Base-by-base conservation (phyloP, 441 rosid genomes). In the Kokia cookei region DNA sequence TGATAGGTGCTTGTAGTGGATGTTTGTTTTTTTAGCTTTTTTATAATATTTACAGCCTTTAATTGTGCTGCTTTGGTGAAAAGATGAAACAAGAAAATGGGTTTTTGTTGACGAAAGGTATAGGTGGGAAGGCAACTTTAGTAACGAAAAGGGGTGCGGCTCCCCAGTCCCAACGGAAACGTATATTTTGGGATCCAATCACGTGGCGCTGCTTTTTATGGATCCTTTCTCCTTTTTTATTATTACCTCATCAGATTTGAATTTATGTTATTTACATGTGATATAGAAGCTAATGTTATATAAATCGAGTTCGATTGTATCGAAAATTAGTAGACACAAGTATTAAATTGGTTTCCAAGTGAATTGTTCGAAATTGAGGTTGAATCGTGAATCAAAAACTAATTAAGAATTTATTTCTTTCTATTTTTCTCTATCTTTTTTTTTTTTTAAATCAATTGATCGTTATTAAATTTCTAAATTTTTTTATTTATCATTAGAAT, bases 151-250 rank as follows among this genome's bases (percentile, higher is more conserved):
- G 65, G 45, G 79, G 73, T 50, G 77, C 72, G 55, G 42, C 73
- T 17, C 40, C 65, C n/a, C 19, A 2, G 11, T 51, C 57, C 57
- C 19, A 26, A 43, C 5, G 12, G 71, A 76, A 79, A 74, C 66
- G 58, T 68, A 58, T 65, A 32, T 32, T 32, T 32, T 32, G 35
- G 66, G 71, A 78, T 54, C 78, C 75, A 76, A 78, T 78, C 78
- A 78, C 76, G 80, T 68, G 73, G 54, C 77, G 59, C 77, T 57
- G 9, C 78, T 69, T 73, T 80, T 55, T 54, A 76, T 66, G 66
- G 1, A 1, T 27, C 9, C 62, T 73, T 74, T 76, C 48, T 3
- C 22, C 17, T 12, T 24, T 47, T 55, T 4, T 35, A 37, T 66
- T 66, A 9, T 12, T 32, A 14, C 5, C 10, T 9, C 3, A 43